These are phyloP conservation scores for Rhodomyrtus tomentosa DNA, from an alignment of 345 rosid genomes.

Conservation along the genomic window DNA sequence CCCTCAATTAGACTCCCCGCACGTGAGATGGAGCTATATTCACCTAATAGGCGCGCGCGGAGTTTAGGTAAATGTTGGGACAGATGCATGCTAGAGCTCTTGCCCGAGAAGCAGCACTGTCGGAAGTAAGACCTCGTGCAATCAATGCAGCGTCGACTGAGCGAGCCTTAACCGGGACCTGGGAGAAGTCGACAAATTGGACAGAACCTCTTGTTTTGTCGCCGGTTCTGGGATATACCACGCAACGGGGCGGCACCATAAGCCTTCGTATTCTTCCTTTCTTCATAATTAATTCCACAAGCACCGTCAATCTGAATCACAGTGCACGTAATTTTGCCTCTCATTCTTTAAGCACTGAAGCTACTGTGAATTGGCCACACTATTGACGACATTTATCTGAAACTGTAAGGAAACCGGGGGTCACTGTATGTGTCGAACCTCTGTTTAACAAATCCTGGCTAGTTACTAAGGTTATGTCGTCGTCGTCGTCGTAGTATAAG, in stretches of 20 bases:
- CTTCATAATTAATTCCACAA: neutral
- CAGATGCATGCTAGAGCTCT: neutral
- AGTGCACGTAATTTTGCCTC: neutral
- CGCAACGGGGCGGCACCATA: neutral
- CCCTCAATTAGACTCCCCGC: too few species aligned
- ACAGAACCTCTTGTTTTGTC: neutral
- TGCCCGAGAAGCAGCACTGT: neutral
- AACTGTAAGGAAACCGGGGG: neutral
- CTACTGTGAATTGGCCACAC: neutral
- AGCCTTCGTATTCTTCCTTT: neutral
- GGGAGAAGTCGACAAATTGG: neutral
- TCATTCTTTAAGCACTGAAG: neutral
- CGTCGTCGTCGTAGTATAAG: neutral
- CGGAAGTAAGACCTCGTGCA: neutral
- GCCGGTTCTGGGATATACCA: neutral
- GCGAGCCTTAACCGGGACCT: neutral
- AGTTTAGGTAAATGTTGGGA: too few species aligned
- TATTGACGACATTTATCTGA: neutral
- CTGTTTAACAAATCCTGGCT: neutral
- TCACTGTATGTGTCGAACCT: too few species aligned
- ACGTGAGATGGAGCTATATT: too few species aligned
- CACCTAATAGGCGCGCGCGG: too few species aligned
- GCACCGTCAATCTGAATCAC: neutral
- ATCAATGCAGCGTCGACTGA: neutral
- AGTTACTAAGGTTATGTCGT: neutral